Evolutionary conservation across 2,329 filamentous ascomycete genomes (phyloP).

Genomic region (Pseudogymnoascus verrucosus): DNA sequence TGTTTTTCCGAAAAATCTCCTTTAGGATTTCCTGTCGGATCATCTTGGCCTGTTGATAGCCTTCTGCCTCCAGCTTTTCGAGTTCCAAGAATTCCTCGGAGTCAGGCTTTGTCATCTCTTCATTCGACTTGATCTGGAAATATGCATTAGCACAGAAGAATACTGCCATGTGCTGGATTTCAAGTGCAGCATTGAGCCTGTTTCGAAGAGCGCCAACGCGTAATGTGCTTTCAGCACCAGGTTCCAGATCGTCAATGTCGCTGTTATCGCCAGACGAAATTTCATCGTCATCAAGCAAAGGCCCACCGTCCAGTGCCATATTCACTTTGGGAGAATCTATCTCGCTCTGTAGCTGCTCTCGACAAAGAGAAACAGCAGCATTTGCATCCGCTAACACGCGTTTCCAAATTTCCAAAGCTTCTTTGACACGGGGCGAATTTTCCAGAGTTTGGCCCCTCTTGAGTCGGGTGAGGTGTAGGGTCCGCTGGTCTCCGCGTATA

Average conservation of each 20-base stretch:
- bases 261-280: background rate
- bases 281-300: conserved; percentile 25
- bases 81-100: conserved; percentile 59
- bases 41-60: conserved; percentile 70
- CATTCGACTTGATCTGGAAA: conserved; percentile 72
- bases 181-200: conserved; percentile 63
- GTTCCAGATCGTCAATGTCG: conserved; percentile 25
- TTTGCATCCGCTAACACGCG: conserved; percentile 43
- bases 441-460: conserved; percentile 76
- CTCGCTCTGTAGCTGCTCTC: conserved; percentile 51
- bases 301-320: conserved; percentile 16
- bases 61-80: conserved; percentile 61
- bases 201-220: conserved; percentile 53
- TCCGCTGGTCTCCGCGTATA: conserved; percentile 62
- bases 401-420: conserved; percentile 65
- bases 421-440: conserved; percentile 58
- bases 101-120: conserved; percentile 53
- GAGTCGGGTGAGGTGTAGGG: conserved; percentile 58
- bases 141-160: conserved; percentile 82
- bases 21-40: conserved; percentile 73
- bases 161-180: conserved; percentile 70
- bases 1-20: conserved; percentile 47
- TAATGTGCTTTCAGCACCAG: background rate
- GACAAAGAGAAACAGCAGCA: conserved; percentile 52
- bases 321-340: conserved; percentile 25